phyloP scores from a whole-genome alignment of 2,329 filamentous ascomycete genomes.

The Dryadomyces quercus-mongolicae region DNA sequence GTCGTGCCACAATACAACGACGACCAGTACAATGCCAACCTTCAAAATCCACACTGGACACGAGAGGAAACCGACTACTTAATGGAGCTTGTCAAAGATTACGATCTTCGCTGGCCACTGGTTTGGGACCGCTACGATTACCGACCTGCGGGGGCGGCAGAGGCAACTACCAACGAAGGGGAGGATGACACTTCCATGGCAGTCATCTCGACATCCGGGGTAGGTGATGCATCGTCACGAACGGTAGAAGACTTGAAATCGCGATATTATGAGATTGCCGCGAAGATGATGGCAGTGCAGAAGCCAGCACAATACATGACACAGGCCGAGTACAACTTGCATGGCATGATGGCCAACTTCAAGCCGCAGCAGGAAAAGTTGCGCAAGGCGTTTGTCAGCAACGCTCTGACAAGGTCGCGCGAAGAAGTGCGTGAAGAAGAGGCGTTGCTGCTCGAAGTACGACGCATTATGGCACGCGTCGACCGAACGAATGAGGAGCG shows the following conservation, averaged over 20 bases:
- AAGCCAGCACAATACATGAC: constrained; percentile 82
- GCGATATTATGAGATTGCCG: constrained; percentile 78
- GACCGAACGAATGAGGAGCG: constrained; percentile 81
- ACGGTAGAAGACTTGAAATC: constrained; percentile 85
- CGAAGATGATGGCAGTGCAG: constrained; percentile 67
- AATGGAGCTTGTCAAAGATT: constrained; percentile 61
- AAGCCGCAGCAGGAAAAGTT: constrained; percentile 66
- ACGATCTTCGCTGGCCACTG: constrained; percentile 79
- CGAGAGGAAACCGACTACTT: constrained; percentile 92
- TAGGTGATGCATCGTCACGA: constrained; percentile 26
- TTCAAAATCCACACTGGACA: constrained; percentile 71
- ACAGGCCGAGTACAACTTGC: constrained; percentile 65
- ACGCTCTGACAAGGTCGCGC: constrained; percentile 64
- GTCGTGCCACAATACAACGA: constrained; percentile 72
- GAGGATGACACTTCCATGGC: constrained; percentile 26
- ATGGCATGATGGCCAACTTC: constrained; percentile 80
- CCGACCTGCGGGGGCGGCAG: constrained; percentile 25
- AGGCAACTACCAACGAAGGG: neutral
- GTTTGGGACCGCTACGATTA: constrained; percentile 91
- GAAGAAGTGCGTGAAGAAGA: constrained; percentile 92
- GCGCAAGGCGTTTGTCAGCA: constrained; percentile 75
- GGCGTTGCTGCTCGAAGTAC: constrained; percentile 76
- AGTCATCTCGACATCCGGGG: constrained; percentile 37
- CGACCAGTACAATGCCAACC: constrained; percentile 67
- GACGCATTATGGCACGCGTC: constrained; percentile 78